Conservation (phyloP, 1,284 basidiomycete genomes). For the Ceratobasidium sp. region DNA sequence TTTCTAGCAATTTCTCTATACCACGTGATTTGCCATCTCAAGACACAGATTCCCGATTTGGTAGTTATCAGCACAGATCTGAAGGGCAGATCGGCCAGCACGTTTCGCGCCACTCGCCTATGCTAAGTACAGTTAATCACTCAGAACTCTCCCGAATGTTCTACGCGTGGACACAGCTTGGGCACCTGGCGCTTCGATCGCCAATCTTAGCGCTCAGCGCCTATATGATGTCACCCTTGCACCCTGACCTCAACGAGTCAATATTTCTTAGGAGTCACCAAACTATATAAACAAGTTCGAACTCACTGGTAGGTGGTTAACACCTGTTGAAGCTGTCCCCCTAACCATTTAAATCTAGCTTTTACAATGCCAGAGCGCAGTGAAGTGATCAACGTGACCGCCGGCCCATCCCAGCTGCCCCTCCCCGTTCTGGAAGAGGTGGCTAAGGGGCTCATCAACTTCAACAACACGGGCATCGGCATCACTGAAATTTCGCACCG, state of each 20-base stretch:
- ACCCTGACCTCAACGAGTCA: constrained; percentile 19
- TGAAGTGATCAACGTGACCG: constrained; percentile 87
- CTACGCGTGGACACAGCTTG: too few species aligned
- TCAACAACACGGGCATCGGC: constrained; percentile 89
- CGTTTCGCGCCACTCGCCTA: too few species aligned
- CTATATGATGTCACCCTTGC: background rate
- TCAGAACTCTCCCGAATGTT: too few species aligned
- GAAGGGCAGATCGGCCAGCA: too few species aligned
- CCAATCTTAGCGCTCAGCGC: constrained; percentile 14
- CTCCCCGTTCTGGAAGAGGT: constrained; percentile 85
- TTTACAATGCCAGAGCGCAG: constrained; percentile 58
- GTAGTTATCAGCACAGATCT: too few species aligned
- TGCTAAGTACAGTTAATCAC: too few species aligned
- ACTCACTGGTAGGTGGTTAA: background rate
- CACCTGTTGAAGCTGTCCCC: background rate
- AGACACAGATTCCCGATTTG: too few species aligned
- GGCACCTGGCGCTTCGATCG: constrained; percentile 26
- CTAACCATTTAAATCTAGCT: background rate
- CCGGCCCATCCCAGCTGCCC: constrained; percentile 92
- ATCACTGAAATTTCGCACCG: constrained; percentile 95
- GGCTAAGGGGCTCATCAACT: constrained; percentile 84
- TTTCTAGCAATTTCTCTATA: constrained; percentile 38
- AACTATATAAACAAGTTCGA: background rate
- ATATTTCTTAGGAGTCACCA: background rate
- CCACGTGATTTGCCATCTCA: too few species aligned